phyloP scores from a whole-genome alignment of 257 asterid genomes.

The Linderniella brevidens region DNA sequence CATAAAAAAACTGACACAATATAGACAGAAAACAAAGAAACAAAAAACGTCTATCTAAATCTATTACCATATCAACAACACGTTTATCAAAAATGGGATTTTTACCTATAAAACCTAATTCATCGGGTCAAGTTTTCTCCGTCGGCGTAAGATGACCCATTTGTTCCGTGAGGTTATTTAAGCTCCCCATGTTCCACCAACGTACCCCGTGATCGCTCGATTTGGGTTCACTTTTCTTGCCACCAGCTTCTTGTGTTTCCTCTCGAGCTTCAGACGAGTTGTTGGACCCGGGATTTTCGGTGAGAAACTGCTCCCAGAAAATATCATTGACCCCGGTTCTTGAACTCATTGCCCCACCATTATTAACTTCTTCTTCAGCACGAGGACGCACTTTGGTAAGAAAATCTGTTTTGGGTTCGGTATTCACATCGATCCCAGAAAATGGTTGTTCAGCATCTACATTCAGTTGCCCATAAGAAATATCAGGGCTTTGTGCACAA shows the following conservation, averaged over 20 bases:
- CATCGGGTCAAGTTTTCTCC: slow-evolving; percentile 44
- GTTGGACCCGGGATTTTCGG: slow-evolving; percentile 77
- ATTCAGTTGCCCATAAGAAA: slow-evolving; percentile 40
- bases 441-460: slow-evolving; percentile 18
- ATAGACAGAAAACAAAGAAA: no score
- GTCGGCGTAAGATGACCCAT: slow-evolving; percentile 77
- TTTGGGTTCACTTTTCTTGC: slow-evolving; percentile 33
- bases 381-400: slow-evolving; percentile 13
- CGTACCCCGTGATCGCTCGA: slow-evolving; percentile 26
- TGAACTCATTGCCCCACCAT: slow-evolving; percentile 19
- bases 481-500: slow-evolving; percentile 31
- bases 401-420: slow-evolving; percentile 26
- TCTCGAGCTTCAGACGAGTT: slow-evolving; percentile 32
- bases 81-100: no score
- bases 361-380: slow-evolving; percentile 21
- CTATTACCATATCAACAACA: no score
- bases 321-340: slow-evolving; percentile 68
- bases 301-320: slow-evolving; percentile 91
- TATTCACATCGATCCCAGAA: slow-evolving; percentile 51
- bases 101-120: background rate
- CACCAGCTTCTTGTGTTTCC: slow-evolving; percentile 21
- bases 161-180: slow-evolving; percentile 50
- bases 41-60: no score
- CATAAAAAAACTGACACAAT: no score
- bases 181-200: slow-evolving; percentile 61